Conservation (phyloP, 805 yeast species). For the Metschnikowia cubensis region DNA sequence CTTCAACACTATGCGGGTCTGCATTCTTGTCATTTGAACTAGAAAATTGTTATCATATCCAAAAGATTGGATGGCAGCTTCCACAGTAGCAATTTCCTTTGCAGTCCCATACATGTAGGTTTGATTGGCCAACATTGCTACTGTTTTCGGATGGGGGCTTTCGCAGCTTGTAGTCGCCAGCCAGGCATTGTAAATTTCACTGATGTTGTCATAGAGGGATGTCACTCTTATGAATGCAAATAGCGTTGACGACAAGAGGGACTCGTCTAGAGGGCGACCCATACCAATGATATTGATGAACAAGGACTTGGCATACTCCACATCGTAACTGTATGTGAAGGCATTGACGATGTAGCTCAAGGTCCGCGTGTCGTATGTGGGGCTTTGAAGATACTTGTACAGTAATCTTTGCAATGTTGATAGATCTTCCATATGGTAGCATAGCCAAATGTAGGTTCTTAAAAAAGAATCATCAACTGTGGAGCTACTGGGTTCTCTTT, state of each 20-base stretch:
- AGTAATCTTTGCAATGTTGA: constrained; percentile 21
- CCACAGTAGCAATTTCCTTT: constrained; percentile 23
- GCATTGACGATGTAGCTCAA: constrained; percentile 28
- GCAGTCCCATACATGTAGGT: constrained; percentile 27
- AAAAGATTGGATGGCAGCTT: constrained; percentile 18
- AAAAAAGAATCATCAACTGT: constrained; percentile 16
- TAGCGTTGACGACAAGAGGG: constrained; percentile 26
- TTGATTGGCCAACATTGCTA: constrained; percentile 27
- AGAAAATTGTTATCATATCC: constrained; percentile 22
- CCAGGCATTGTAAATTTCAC: constrained; percentile 27
- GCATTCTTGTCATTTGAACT: constrained; percentile 22
- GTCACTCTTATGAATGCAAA: constrained; percentile 23
- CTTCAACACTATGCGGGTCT: constrained; percentile 24
- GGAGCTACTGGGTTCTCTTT: background rate
- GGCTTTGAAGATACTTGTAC: constrained; percentile 19
- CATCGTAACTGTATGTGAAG: constrained; percentile 31
- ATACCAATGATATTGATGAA: constrained; percentile 23
- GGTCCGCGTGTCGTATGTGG: constrained; percentile 21
- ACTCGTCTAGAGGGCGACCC: constrained; percentile 21
- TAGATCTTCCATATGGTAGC: constrained; percentile 34
- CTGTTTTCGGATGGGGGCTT: constrained; percentile 24
- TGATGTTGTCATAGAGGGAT: constrained; percentile 30
- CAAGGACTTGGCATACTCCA: constrained; percentile 26
- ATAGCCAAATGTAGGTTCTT: constrained; percentile 30
- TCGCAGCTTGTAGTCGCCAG: constrained; percentile 18